phyloP scores from a whole-genome alignment of 257 asterid genomes.

The Paraleonurus japonicus region DNA sequence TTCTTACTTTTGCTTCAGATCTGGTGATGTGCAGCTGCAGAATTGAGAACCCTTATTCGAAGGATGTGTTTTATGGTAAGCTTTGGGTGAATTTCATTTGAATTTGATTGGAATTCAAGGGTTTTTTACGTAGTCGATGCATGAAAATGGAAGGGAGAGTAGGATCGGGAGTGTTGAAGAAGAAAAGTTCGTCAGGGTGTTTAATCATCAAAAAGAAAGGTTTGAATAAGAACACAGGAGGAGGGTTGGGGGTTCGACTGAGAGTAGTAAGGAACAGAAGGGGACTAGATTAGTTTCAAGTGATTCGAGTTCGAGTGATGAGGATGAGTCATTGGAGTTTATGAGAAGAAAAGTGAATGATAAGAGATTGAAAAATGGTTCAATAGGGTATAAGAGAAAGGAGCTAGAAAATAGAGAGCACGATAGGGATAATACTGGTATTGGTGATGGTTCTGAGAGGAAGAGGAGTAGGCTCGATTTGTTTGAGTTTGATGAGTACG shows the following conservation, averaged over 20 bases:
- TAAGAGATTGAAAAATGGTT: slow-evolving; percentile 41
- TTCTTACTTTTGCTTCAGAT: slow-evolving; percentile 52
- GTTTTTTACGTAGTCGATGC: slow-evolving; percentile 34
- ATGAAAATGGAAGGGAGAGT: slow-evolving; percentile 67
- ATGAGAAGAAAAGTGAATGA: slow-evolving; percentile 56
- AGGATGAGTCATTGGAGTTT: slow-evolving; percentile 64
- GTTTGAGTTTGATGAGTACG: slow-evolving; percentile 86
- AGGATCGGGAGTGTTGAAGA: slow-evolving; percentile 79
- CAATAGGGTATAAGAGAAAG: slow-evolving; percentile 39
- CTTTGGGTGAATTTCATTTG: slow-evolving; percentile 26
- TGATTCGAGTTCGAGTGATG: slow-evolving; percentile 61
- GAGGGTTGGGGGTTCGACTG: slow-evolving; percentile 39
- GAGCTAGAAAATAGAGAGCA: slow-evolving; percentile 36
- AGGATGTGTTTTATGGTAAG: background rate
- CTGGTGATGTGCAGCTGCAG: slow-evolving; percentile 37
- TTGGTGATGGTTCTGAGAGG: slow-evolving; percentile 46
- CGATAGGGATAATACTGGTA: slow-evolving; percentile 40
- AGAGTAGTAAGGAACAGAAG: slow-evolving; percentile 45
- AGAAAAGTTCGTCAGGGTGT: slow-evolving; percentile 86
- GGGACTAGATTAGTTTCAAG: slow-evolving; percentile 47
- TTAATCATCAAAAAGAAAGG: slow-evolving; percentile 66
- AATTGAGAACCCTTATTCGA: slow-evolving; percentile 24
- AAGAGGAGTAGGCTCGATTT: slow-evolving; percentile 73
- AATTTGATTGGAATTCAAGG: slow-evolving; percentile 37
- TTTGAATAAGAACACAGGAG: slow-evolving; percentile 37